Base-by-base conservation (phyloP, 1,284 basidiomycete species). In the Rhodotorula sp. region DNA sequence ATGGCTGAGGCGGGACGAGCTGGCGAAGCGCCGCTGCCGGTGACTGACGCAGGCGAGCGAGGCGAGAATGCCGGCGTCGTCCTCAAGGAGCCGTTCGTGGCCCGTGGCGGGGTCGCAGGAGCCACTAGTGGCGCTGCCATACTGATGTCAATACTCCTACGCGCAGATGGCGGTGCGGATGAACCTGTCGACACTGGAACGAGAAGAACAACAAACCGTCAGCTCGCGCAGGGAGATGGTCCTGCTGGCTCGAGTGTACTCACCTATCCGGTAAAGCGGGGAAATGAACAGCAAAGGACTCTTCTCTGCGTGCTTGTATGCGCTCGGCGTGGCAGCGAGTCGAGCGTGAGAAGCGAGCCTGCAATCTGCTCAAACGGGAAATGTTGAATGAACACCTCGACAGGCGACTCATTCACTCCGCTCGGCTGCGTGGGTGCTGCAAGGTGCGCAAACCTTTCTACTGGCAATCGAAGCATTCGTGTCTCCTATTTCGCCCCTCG, bases 1-100 rank as follows among this genome's bases (percentile, higher is more conserved):
- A 67, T 49, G 46, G 61, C 55, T 17, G 46, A 51, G 6, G 58
- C 30, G 6, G 62, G 66, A 22, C 45, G 69, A 42, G 58, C 51
- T 24, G 57, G 33, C 45, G 54, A 55, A 20, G 24, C 49, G 56
- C 26, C 18, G 42, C 26, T 37, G 42, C 29, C 37, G 29, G 22
- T 30, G 61, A 24, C 26, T 17, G 33, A 14, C 26, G 46, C 45
- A 20, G 51, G 53, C 4, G 56, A 63, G 56, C 46, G 61, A 37
- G 62, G 14, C 14, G 68, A 59, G 48, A 20, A 44, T 42, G 44
- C 42, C 22, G 33, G 30, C 48, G 66, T 54, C 7, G 63, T 56
- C 44, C 60, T 45, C 18, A 55, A 54, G 10, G 53, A 49, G n/a
- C 18, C 29, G 62, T 26, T 33, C 62, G 53, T n/a, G 8, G 51